phyloP scores from a whole-genome alignment of 352 stramenopile genomes.

The Pythium coloratum region DNA sequence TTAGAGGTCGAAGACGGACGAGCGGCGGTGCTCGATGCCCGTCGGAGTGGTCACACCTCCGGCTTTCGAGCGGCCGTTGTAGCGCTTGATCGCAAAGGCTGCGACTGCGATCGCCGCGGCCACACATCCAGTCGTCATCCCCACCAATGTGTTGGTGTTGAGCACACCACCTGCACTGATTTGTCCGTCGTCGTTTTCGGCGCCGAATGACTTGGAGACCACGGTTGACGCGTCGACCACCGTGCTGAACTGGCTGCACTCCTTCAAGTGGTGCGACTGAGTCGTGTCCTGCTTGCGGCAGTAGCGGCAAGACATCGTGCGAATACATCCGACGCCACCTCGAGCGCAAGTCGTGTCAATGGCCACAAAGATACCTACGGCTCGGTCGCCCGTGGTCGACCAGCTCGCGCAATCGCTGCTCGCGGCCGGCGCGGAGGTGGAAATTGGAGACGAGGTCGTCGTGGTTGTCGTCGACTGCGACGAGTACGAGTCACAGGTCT shows the following conservation, averaged over 20 bases:
- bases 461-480: not conserved
- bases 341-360: not conserved
- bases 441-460: not conserved
- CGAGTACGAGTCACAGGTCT: conserved; percentile 5
- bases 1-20: not conserved
- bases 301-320: conserved; percentile 26
- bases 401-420: not conserved
- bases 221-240: not conserved
- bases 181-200: no score
- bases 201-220: not conserved
- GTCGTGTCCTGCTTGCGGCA: conserved; percentile 31
- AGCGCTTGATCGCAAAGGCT: conserved; percentile 3
- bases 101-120: not conserved
- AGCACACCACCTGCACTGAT: not conserved
- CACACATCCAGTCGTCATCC: not conserved
- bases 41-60: conserved; percentile 1
- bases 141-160: not conserved
- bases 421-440: conserved; percentile 3
- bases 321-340: conserved; percentile 28
- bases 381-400: not conserved
- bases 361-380: not conserved
- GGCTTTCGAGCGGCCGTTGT: not conserved
- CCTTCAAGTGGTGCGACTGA: conserved; percentile 13
- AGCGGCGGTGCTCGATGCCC: not conserved
- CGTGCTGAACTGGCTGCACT: not conserved